Base-by-base conservation (phyloP, 805 yeast genomes). In the Cyberlindnera lachancei region DNA sequence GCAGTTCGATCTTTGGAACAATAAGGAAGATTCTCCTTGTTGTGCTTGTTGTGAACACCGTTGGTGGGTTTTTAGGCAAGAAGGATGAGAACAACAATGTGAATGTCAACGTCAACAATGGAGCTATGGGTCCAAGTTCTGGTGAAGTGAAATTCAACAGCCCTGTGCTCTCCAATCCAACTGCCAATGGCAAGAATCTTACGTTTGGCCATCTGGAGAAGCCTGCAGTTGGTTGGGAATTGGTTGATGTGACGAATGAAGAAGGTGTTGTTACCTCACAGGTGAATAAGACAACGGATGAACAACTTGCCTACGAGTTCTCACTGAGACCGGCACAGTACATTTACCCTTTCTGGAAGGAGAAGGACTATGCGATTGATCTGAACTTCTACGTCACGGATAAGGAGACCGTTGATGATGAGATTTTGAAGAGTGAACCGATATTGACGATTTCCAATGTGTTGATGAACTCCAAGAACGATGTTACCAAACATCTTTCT, bases 301-400 rank as follows among this genome's bases (percentile, higher is more conserved):
- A 52, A 24, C 45, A 42, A 25, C 28, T 46, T 9, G 35, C 43
- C 17, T 53, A 49, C 26, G 46, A 46, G 32, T 52, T 53, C 33
- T 46, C 58, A 3, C 23, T 36, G 7, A 15, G 20, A 13, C 38
- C 40, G 9, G 39, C 58, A 8, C 35, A 20, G 17, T 40, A 35
- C 23, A 33, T 29, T 7, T 25, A 38, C 5, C 56, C 58, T 21
- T 35, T 50, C 10, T 50, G 45, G 45, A 25, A 39, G 4, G 27
- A n/a, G 0, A 25, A 33, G 2, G 49, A 40, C 12, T 17, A 20
- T 8, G 23, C 27, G 1, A 33, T 41, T 11, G 50, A 52, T 21
- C 28, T 50, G 14, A 33, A 42, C 6, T 45, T 50, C 32, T 49
- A 38, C 21, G 41, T 51, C 18, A 48, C 44, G 29, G 53, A 48